Evolutionary conservation across 179 eudicot genomes (phyloP), one percentile per base, ranked within the genome.

Genomic region (Monotropa hypopitys): DNA sequence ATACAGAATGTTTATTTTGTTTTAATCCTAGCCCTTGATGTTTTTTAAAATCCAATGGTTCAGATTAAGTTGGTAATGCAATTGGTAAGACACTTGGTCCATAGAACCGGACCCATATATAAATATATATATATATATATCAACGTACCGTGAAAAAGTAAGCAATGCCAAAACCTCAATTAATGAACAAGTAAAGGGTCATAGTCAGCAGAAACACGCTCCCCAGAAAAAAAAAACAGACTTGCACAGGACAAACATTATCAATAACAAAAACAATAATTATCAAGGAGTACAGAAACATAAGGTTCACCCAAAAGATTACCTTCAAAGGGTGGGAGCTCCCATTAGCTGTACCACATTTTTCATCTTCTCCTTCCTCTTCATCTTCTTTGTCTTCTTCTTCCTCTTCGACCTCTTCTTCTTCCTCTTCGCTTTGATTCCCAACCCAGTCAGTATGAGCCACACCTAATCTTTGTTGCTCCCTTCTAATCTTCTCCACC

Each of bases 391-490:
- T 88, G n/a, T 84, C 86, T 51, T 83, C 89, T 13, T 87, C 88
- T 23, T 66, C 84, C 21, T 83, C 90, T 11, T 85, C 87, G 21
- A 81, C 84, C 21, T 74, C 80, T 7, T 83, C 86, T 8, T 80
- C 80, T 57, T 68, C 77, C 30, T 66, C 66, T 49, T 85, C 76
- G 20, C 57, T 80, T 85, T 90, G 93, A 83, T 84, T 86, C 65
- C 97, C 97, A 76, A 91, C 88, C 99, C 99, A 95, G 79, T 93
- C 97, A 40, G 88, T 85, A 80, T 88, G 88, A 84, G 90, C 90
- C 83, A 95, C 95, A 81, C 97, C 99, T 82, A 90, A 85, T 51
- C 97, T 89, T 84, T 90, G 97, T 78, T 95, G 99, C 85, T 93
- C 99, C 61, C 86, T 81, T 84, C 99, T 89, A 67, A 95, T 95